Evolutionary conservation across 208 protist genomes (phyloP).

Genomic region (Entamoeba moshkovskii): DNA sequence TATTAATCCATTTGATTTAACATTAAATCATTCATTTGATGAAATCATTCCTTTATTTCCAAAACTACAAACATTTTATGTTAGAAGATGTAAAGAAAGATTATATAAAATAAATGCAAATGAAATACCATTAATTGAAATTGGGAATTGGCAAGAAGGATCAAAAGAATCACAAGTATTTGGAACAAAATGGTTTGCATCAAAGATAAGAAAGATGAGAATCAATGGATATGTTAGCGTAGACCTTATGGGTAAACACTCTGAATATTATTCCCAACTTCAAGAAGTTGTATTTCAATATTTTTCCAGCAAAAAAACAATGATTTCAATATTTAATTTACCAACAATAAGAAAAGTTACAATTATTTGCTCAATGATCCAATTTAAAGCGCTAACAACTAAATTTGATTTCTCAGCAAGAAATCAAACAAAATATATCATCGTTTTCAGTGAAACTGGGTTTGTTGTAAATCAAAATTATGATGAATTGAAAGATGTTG

Average conservation of each 20-base stretch:
- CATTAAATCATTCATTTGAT: background rate
- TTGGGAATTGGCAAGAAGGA: background rate
- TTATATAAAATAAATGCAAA: background rate
- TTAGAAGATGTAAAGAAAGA: background rate
- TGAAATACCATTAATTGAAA: background rate
- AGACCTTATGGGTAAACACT: no score
- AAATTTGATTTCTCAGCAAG: background rate
- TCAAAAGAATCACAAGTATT: background rate
- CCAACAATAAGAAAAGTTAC: background rate
- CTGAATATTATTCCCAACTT: background rate
- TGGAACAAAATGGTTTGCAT: background rate
- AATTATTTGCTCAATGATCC: background rate
- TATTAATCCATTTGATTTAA: background rate
- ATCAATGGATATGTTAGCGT: background rate
- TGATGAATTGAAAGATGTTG: no score
- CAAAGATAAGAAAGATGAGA: background rate
- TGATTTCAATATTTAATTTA: background rate
- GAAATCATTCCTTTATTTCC: background rate
- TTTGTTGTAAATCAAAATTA: no score
- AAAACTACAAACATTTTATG: background rate
- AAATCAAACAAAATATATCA: background rate
- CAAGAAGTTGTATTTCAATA: background rate
- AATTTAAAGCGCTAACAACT: background rate
- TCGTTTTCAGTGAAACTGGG: no score
- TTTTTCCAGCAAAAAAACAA: background rate